Base-by-base conservation (phyloP, 805 yeast species). In the Candida vaughaniae region DNA sequence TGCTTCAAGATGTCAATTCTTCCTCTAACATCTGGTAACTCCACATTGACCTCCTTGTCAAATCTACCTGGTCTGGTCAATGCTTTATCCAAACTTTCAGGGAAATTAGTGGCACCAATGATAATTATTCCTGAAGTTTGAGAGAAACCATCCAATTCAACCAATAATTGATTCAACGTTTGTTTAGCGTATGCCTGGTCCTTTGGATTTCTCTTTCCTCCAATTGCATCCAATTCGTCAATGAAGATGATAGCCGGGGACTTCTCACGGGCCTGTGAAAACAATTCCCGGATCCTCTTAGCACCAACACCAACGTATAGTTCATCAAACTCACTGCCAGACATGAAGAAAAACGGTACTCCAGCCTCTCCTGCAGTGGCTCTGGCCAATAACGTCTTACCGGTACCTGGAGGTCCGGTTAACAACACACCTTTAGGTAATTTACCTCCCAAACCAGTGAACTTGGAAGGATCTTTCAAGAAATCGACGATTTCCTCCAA, bases 361-460 rank as follows among this genome's bases (percentile, higher is more conserved):
- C 96, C 98, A 5, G 99, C 98, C 64, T 91, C 98, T 46, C 98
- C 98, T 6, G 99, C 99, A 20, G 96, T 95, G 19, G 99, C 98
- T 52, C 98, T 80, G 0, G 98, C 98, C 46, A 93, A 75, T 48
- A 91, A 71, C 1, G 99, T 93, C 61, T 93, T 91, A 77, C 99
- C 99, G 5, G 99, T 91, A 65, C 99, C 99, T 28, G 99, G 99
- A 25, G 99, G 99, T 31, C 99, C 99, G 9, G 98, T 93, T 47
- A 91, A 71, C 41, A 93, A 69, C 5, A 93, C 95, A 71, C 99
- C 99, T 60, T 91, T 93, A 41, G 99, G 98, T 52, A 93, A 73
- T 62, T 90, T 90, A 35, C 99, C 99, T 48, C 99, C 99, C 33
- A 93, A 74, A 1, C 95, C 95, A 34, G 97, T 95, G 66, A 89